Evolutionary conservation across 768 basidiomycete species (phyloP), one percentile per base, ranked within the genome.

Genomic region (Kwoniella mangroviensis): DNA sequence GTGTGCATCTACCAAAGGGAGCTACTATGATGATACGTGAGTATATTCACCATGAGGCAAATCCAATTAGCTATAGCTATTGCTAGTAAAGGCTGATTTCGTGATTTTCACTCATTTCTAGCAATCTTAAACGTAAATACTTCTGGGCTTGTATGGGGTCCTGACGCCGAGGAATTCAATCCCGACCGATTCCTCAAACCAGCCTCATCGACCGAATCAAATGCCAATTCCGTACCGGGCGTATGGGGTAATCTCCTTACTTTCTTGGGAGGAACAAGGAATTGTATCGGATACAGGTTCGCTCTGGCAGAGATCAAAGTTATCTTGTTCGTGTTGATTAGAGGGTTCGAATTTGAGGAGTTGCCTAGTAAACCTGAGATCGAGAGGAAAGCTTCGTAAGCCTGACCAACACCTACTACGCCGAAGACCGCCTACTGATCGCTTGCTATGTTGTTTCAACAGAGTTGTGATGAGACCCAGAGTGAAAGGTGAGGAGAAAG

Each of bases 261-360:
- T 22, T 84, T 84, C 75, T 42, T 83, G 15, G 80, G 79, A 13
- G 83, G 83, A 1, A 77, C 80, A 15, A 61, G 82, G 49, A 76
- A 71, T 59, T 77, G 74, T 69, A 83, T 82, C 43, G 82, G 83
- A 12, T 82, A 82, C 68, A 73, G 81, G n/a, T 84, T 83, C 61
- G 82, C 83, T 10, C 61, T 84, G 24, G 77, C 76, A 6, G 83
- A 84, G 65, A 81, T 84, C 69, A 81, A 81, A 58, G 77, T 74
- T 13, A 78, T 84, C 34, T 60, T 84, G 43, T 84, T 82, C 67
- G 78, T 82, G 2, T 65, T 83, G 52, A 75, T 84, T 11, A 62
- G 81, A 43, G 73, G 68, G 34, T 81, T 82, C 65, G 69, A 73
- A n/a, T 84, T 84, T 68, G 73, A 79, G 28, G 71, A 78, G 52